Evolutionary conservation across 108 stramenopile genomes (phyloP), one percentile per base, ranked within the genome.

Genomic region (Cyclotella atomus): DNA sequence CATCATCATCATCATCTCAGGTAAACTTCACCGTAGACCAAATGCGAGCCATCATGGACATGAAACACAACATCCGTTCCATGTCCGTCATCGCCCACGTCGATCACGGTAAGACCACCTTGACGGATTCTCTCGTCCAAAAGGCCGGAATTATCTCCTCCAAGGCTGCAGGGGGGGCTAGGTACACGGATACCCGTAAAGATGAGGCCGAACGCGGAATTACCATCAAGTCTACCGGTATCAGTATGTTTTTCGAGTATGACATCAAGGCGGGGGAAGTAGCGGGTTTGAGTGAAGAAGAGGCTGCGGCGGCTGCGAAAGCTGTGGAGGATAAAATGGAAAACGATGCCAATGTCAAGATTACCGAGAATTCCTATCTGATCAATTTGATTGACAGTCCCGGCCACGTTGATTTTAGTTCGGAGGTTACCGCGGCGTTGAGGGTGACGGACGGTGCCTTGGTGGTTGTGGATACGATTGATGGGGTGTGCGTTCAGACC

Each of bases 241-340:
- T 99, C 82, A 96, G 95, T 75, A 99, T 99, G 99, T 99, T 98
- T 88, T 99, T 99, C 87, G 97, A 99, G 94, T 99, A 99, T 93
- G 96, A 97, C 73, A 82, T 96, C 65, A 86, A 93, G 85, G 88
- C 89, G 1, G 96, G 95, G 43, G 95, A 97, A 70, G 87, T 83
- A 53, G 87, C 83, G 29, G 87, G 82, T 25, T 73, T 93, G 41
- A 75, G 83, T 27, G 92, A 70, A n/a, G 93, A 91, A 76, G 92
- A 94, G 67, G 82, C 79, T 45, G 88, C 77, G 9, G 79, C 77
- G 10, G 75, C 85, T 44, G 67, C 64, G 10, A 65, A 61, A 32
- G 87, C 86, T 15, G 45, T 91, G 50, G 78, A 72, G 44, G 90
- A 85, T 10, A 88, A 86, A 75, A 74, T 73, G 56, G 89, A 89